Evolutionary conservation across 345 rosid species (phyloP), one percentile per base, ranked within the genome.

Genomic region (Reutealis trisperma): DNA sequence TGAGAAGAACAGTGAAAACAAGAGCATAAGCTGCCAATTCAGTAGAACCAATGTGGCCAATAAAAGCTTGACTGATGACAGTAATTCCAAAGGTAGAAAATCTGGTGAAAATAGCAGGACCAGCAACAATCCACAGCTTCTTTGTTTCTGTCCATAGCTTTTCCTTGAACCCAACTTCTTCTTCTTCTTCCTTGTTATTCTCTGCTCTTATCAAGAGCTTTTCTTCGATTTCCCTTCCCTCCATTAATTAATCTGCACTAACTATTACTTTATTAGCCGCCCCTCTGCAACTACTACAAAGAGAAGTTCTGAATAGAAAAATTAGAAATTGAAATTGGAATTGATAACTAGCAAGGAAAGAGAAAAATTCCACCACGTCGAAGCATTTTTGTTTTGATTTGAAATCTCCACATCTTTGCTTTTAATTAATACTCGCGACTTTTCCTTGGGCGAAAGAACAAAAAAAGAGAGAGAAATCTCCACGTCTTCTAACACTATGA

Each of bases 21-120:
- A 91, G 87, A 11, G 98, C 90, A 77, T 79, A 90, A 14, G 97
- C 97, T 7, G 98, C 98, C 15, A 91, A 85, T 71, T 93, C 86
- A 0, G 80, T 83, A 0, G 92, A 34, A 34, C 98, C 92, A 72
- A 91, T 82, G 71, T 90, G 98, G 0, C 98, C 98, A 10, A 90
- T 74, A 63, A 90, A 93, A 3, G 90, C 93, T 75, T 90, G 96
- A 63, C 80, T 91, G 75, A 91, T 75, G 2, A 91, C 69, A 34
- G 76, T 76, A 12, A 86, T 75, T 10, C 94, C 97, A 3, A 87
- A 90, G 15, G 92, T 87, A 3, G 97, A 90, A 68, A 90, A 83
- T 67, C 90, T 82, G 0, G 93, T 87, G 84, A 93, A 90, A 74
- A 89, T 90, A 8, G 97, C 97, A 16, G 97, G 98, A 0, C 79